These are phyloP conservation scores for Candida stauntonica DNA, from an alignment of 805 yeast genomes.

Conservation along the genomic window DNA sequence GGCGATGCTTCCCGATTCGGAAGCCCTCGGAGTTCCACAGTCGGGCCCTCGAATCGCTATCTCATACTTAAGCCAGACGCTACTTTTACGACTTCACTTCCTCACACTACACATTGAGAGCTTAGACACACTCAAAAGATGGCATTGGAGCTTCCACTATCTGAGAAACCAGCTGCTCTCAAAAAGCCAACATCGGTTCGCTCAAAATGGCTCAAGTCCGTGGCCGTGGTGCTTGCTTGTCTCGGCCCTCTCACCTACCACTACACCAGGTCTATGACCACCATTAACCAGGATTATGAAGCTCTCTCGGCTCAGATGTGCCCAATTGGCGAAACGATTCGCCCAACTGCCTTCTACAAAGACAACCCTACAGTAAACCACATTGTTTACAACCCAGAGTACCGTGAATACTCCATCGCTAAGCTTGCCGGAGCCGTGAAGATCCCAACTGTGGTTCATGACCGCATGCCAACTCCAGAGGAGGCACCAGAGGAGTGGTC, in stretches of 20 bases:
- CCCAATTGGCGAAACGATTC: slow-evolving; percentile 13
- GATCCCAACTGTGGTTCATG: slow-evolving; percentile 39
- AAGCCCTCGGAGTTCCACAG: not conserved
- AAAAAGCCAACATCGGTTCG: not conserved
- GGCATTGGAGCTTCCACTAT: not conserved
- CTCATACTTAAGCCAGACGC: not conserved
- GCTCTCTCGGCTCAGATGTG: slow-evolving; percentile 4
- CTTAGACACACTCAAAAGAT: no score
- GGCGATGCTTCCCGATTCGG: slow-evolving; percentile 3
- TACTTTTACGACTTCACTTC: no score
- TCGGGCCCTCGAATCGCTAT: no score
- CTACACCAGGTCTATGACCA: no score
- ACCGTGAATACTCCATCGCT: slow-evolving; percentile 33
- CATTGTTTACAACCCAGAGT: slow-evolving; percentile 33
- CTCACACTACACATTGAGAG: no score
- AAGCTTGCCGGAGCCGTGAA: slow-evolving; percentile 47
- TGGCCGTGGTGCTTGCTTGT: not conserved
- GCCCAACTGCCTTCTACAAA: slow-evolving; percentile 10
- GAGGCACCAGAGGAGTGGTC: slow-evolving; percentile 33
- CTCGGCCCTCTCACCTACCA: no score
- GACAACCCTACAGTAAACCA: slow-evolving; percentile 27
- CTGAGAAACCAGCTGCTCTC: slow-evolving; percentile 1
- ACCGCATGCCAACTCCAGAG: slow-evolving; percentile 10
- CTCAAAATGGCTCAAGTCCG: not conserved
- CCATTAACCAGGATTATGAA: not conserved